Conservation (phyloP, 2,329 filamentous ascomycete species). For the Colletotrichum cuscutae region DNA sequence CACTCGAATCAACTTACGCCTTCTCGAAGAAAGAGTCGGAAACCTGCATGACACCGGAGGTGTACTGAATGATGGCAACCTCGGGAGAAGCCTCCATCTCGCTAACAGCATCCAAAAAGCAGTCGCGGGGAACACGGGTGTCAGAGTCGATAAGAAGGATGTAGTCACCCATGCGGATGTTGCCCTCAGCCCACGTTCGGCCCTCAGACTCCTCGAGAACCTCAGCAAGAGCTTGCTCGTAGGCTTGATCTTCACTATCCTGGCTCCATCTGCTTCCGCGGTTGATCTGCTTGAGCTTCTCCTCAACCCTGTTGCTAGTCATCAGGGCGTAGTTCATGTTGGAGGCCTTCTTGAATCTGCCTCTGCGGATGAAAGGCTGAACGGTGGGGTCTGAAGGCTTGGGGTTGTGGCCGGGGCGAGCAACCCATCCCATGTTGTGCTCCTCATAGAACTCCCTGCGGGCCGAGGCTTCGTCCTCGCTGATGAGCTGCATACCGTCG, state of each 20-base stretch:
- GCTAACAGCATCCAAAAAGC: slow-evolving; percentile 73
- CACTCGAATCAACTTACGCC: slow-evolving; percentile 42
- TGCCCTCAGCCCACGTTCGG: slow-evolving; percentile 66
- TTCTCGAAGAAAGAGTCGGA: slow-evolving; percentile 79
- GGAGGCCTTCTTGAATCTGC: slow-evolving; percentile 74
- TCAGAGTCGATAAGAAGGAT: slow-evolving; percentile 77
- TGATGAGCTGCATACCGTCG: slow-evolving; percentile 73
- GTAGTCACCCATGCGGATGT: slow-evolving; percentile 68
- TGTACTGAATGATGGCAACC: slow-evolving; percentile 78
- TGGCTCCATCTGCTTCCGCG: slow-evolving; percentile 49
- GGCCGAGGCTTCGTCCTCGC: slow-evolving; percentile 56
- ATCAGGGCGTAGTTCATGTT: slow-evolving; percentile 75
- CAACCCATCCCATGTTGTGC: slow-evolving; percentile 67
- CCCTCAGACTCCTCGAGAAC: slow-evolving; percentile 61
- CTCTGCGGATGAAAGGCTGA: slow-evolving; percentile 62
- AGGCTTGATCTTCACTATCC: slow-evolving; percentile 56
- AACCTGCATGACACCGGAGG: slow-evolving; percentile 82
- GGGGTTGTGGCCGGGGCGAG: slow-evolving; percentile 62
- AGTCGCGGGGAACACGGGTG: slow-evolving; percentile 75
- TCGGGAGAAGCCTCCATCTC: slow-evolving; percentile 78
- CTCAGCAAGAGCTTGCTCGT: slow-evolving; percentile 55
- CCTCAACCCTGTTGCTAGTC: slow-evolving; percentile 66
- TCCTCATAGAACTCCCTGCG: slow-evolving; percentile 67
- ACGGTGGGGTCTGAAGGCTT: slow-evolving; percentile 59
- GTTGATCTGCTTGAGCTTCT: slow-evolving; percentile 53